Base-by-base conservation (phyloP, 2,329 filamentous ascomycete species). In the Hirsutella minnesotensis region DNA sequence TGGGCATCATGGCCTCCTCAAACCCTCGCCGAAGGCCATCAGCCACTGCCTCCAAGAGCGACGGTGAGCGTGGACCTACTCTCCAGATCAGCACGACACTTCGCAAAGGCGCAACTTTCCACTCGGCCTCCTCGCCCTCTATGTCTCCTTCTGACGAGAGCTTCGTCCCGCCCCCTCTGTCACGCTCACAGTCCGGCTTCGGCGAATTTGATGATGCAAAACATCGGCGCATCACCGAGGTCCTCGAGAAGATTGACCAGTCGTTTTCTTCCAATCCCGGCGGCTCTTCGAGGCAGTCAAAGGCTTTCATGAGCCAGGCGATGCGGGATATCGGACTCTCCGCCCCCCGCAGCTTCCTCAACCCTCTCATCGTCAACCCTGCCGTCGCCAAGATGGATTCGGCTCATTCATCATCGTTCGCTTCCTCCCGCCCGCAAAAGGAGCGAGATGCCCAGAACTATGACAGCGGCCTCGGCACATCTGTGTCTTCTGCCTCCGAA, bases 391-490 rank as follows among this genome's bases (percentile, higher is more conserved):
- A 57, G 44, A 55, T 55, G 41, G 52, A 69, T 49, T 55, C 56
- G 46, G 69, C 70, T 59, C 64, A 70, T 46, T 69, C 69, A 16
- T 21, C 33, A 47, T 63, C 72, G 34, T 60, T 73, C 46, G 70
- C 73, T 49, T 73, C 73, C 46, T 67, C 65, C 40, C 72, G 72
- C 45, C 73, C 78, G 56, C 66, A 68, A 46, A 27, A 27, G 12
- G 24, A 7, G 7, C 70, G 69, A 36, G 73, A 80, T 56, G 75
- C 79, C 56, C 82, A 88, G 64, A 76, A 77, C 46, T 92, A 86
- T 15, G 89, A 95, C 66, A 94, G 88, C 60, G 89, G 87, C 42
- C 70, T 95, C 49, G 89, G 89, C 41, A 84, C 86, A 36, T 95
- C 88, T 35, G 72, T 95, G 55, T 75, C 71, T 47, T 83, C 77